Percentiles rank a stretch among this genome's conserved stretches.
phyloP scores from a whole-genome alignment of 192 early-diverging fungal genomes.

The Backusella sp. region DNA sequence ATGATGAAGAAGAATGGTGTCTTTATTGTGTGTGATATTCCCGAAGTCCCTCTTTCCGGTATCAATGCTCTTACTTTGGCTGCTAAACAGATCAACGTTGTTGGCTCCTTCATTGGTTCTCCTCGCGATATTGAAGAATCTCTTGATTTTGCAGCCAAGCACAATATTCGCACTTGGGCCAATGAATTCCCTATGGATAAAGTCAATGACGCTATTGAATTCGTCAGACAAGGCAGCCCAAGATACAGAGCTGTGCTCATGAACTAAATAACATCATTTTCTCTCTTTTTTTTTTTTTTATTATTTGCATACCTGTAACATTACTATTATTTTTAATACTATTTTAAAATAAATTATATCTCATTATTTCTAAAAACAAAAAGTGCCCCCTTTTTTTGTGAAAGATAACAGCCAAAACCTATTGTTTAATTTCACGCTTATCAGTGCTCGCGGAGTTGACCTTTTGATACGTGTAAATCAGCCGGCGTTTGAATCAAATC shows the following conservation, averaged over 20 bases:
- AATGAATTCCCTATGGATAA: slow-evolving; percentile 63
- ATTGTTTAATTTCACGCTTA: no score
- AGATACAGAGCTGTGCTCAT: slow-evolving; percentile 71
- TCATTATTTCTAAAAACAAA: background rate
- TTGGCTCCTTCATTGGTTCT: slow-evolving; percentile 69
- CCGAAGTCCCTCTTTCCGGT: slow-evolving; percentile 35
- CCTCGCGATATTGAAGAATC: slow-evolving; percentile 55
- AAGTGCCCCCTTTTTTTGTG: background rate
- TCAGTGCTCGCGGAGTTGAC: no score
- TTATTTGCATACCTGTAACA: background rate
- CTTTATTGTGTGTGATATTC: slow-evolving; percentile 13
- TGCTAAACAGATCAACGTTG: slow-evolving; percentile 45
- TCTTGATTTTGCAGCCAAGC: slow-evolving; percentile 62
- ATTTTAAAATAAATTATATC: background rate
- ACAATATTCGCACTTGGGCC: slow-evolving; percentile 59
- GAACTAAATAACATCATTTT: slow-evolving; percentile 36
- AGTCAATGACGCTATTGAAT: slow-evolving; percentile 61
- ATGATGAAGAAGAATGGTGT: slow-evolving; percentile 6
- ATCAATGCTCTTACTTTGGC: slow-evolving; percentile 44
- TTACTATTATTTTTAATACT: background rate
- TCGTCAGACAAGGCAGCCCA: slow-evolving; percentile 56
- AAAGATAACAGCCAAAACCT: no score
- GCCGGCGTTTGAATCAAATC: background rate
- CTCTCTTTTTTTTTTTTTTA: background rate
- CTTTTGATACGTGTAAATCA: background rate